These are phyloP conservation scores for Exophiala lecanii-corni DNA, from an alignment of 2,329 filamentous ascomycete genomes.

Conservation along the genomic window DNA sequence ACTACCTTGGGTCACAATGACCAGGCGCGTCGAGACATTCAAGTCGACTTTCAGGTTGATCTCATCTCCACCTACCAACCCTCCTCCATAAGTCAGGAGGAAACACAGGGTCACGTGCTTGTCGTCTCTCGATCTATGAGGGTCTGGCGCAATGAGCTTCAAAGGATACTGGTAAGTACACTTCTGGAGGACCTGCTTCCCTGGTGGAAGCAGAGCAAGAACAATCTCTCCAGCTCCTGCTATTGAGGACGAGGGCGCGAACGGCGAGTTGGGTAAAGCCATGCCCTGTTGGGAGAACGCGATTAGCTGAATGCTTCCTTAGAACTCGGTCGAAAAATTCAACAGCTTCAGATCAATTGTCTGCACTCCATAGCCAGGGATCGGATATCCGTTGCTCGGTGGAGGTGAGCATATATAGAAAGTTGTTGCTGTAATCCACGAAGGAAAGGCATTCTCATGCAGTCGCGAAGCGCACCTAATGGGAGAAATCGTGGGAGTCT, in stretches of 20 bases:
- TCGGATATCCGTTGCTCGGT: too few species aligned
- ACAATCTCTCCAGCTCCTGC: conserved; percentile 76
- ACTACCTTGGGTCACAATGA: conserved; percentile 65
- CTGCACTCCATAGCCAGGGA: too few species aligned
- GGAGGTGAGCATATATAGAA: too few species aligned
- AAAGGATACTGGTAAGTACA: conserved; percentile 90
- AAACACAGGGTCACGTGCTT: conserved; percentile 57
- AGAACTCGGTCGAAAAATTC: too few species aligned
- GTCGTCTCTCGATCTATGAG: conserved; percentile 54
- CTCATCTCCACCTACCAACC: conserved; percentile 80
- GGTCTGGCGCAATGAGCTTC: conserved; percentile 80
- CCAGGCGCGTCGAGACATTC: conserved; percentile 59
- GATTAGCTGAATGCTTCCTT: too few species aligned
- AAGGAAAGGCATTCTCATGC: too few species aligned
- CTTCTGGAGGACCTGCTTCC: conserved; percentile 64
- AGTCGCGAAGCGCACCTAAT: too few species aligned
- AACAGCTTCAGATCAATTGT: too few species aligned
- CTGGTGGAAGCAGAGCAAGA: conserved; percentile 66
- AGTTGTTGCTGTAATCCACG: too few species aligned
- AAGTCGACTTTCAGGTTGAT: conserved; percentile 70
- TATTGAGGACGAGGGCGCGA: conserved; percentile 66
- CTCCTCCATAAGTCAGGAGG: conserved; percentile 89
- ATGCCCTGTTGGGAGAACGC: too few species aligned
- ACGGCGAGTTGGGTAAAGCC: conserved; percentile 56
- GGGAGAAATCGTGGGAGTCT: too few species aligned